Conservation (phyloP, 768 basidiomycete species). For the Podaxis sp. region DNA sequence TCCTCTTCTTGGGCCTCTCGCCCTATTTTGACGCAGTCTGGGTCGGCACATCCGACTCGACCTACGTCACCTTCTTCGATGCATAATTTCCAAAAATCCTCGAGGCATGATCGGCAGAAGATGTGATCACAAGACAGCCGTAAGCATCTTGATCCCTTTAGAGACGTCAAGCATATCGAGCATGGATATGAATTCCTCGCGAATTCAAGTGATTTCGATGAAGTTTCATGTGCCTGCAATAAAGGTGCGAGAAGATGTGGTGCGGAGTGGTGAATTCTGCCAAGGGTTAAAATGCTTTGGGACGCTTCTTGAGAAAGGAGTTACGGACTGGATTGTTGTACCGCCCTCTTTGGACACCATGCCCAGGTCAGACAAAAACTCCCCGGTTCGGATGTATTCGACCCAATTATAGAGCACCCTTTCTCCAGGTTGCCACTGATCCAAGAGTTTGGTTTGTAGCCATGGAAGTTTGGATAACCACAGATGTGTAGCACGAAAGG, state of each 20-base stretch:
- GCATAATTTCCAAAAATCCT: slow-evolving; percentile 79
- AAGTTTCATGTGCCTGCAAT: slow-evolving; percentile 48
- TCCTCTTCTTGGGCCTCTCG: slow-evolving; percentile 68
- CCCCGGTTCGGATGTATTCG: slow-evolving; percentile 66
- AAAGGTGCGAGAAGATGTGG: slow-evolving; percentile 50
- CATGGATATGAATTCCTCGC: slow-evolving; percentile 66
- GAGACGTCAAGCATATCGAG: slow-evolving; percentile 68
- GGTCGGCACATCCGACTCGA: slow-evolving; percentile 79
- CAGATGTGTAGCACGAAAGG: slow-evolving; percentile 51
- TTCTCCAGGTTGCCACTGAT: slow-evolving; percentile 62
- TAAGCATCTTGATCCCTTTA: slow-evolving; percentile 76
- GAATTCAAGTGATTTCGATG: slow-evolving; percentile 51
- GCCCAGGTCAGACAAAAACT: slow-evolving; percentile 52
- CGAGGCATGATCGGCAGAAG: slow-evolving; percentile 80
- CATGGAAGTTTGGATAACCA: slow-evolving; percentile 50
- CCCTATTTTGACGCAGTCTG: slow-evolving; percentile 67
- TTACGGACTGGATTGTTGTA: slow-evolving; percentile 25
- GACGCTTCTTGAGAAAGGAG: not conserved
- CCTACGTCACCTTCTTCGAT: slow-evolving; percentile 77
- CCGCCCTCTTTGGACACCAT: slow-evolving; percentile 31
- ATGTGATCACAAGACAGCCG: slow-evolving; percentile 72
- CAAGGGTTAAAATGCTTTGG: not conserved
- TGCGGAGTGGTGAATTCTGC: slow-evolving; percentile 55
- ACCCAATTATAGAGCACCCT: slow-evolving; percentile 69
- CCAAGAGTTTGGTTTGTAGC: slow-evolving; percentile 40